phyloP scores from a whole-genome alignment of 257 asterid species.

The Solanum lycopersicoides region DNA sequence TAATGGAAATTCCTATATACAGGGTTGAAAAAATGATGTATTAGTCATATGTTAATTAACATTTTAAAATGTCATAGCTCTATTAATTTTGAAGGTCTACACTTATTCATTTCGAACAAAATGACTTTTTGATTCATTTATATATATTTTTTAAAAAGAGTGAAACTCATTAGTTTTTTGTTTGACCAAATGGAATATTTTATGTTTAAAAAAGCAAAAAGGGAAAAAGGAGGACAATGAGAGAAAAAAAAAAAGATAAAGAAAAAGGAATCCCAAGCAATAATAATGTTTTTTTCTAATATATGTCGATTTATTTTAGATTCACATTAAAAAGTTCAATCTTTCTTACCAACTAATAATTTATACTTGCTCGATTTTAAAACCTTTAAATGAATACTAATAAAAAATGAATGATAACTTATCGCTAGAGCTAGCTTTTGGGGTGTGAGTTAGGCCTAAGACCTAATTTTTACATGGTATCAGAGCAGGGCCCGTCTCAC shows the following conservation, averaged over 20 bases:
- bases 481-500: too few species aligned
- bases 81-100: background rate
- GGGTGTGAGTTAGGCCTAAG: too few species aligned
- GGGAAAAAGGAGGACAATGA: background rate
- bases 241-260: background rate
- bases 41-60: background rate
- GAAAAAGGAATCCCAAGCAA: background rate
- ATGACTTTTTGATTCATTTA: background rate
- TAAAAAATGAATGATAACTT: background rate
- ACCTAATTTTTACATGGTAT: too few species aligned
- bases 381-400: background rate
- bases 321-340: accelerated
- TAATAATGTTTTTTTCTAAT: background rate
- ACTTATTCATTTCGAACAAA: background rate
- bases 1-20: background rate
- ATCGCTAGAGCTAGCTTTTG: too few species aligned
- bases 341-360: background rate
- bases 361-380: background rate
- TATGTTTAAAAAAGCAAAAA: background rate
- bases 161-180: background rate
- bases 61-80: background rate
- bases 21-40: background rate
- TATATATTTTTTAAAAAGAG: too few species aligned
- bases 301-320: too few species aligned
- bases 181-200: background rate